Evolutionary conservation across 2,329 filamentous ascomycete species (phyloP).

Genomic region (Bipolaris gigantea): DNA sequence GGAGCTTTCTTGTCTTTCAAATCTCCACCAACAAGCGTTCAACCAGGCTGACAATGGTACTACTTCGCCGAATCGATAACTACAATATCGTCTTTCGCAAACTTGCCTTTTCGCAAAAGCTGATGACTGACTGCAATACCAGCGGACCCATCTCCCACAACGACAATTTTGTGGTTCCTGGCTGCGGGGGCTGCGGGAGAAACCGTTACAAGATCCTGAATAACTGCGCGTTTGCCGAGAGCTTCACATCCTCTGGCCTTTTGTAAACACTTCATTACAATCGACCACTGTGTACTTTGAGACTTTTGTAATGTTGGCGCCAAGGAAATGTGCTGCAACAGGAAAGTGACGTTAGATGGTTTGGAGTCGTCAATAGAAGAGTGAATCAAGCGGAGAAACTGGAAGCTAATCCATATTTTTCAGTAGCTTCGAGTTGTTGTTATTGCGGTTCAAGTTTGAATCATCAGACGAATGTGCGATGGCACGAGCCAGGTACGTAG

Average conservation of each 20-base stretch:
- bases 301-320: background rate
- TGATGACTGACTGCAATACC: conserved; percentile 69
- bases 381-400: background rate
- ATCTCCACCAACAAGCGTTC: conserved; percentile 69
- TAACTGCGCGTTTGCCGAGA: background rate
- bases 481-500: background rate
- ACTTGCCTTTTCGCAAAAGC: conserved; percentile 62
- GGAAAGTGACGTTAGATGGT: background rate
- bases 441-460: background rate
- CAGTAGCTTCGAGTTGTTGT: background rate
- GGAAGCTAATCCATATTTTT: background rate
- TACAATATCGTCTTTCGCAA: conserved; percentile 63
- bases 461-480: background rate
- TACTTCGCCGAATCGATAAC: conserved; percentile 64
- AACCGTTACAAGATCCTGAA: conserved; percentile 27
- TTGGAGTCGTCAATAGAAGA: background rate
- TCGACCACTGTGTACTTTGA: background rate
- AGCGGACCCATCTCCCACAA: conserved; percentile 68
- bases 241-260: background rate
- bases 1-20: conserved; percentile 65
- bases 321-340: background rate
- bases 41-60: conserved; percentile 71
- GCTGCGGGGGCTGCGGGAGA: conserved; percentile 33
- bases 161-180: conserved; percentile 63
- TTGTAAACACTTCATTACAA: background rate